Conservation (phyloP, 1,284 basidiomycete genomes). For the Austropuccinia psidii region DNA sequence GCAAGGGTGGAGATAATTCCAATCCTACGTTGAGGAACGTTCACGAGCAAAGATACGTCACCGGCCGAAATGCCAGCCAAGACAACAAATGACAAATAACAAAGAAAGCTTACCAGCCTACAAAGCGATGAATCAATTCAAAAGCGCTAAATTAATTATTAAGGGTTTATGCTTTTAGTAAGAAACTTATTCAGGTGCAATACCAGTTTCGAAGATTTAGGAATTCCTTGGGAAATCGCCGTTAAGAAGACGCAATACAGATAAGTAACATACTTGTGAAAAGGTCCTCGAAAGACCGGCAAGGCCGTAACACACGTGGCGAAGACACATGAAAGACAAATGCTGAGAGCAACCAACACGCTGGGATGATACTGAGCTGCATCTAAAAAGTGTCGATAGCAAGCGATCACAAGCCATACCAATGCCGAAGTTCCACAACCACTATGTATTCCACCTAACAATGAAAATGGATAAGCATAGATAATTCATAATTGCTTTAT, state of each 20-base stretch:
- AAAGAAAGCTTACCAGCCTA: conserved; percentile 22
- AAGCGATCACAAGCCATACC: conserved; percentile 7
- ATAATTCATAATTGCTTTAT: no score
- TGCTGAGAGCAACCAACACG: neutral
- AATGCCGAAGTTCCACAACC: conserved; percentile 30
- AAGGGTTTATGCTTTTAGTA: neutral
- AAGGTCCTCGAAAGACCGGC: conserved; percentile 2
- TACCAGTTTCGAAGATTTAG: neutral
- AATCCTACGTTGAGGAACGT: no score
- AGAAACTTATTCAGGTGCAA: no score
- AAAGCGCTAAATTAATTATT: neutral
- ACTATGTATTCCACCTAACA: conserved; percentile 35
- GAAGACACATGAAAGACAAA: neutral
- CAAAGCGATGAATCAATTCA: conserved; percentile 34
- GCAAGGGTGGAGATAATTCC: conserved; percentile 17
- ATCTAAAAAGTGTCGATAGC: neutral
- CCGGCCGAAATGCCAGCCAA: neutral
- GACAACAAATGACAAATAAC: neutral
- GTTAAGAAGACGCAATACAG: neutral
- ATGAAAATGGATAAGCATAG: no score
- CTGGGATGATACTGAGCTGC: neutral
- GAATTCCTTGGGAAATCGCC: neutral
- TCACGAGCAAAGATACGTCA: neutral
- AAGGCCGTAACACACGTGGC: neutral
- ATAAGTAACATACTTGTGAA: conserved; percentile 20